Conservation (phyloP, 2,329 filamentous ascomycete genomes). For the Diaporthe australafricana region DNA sequence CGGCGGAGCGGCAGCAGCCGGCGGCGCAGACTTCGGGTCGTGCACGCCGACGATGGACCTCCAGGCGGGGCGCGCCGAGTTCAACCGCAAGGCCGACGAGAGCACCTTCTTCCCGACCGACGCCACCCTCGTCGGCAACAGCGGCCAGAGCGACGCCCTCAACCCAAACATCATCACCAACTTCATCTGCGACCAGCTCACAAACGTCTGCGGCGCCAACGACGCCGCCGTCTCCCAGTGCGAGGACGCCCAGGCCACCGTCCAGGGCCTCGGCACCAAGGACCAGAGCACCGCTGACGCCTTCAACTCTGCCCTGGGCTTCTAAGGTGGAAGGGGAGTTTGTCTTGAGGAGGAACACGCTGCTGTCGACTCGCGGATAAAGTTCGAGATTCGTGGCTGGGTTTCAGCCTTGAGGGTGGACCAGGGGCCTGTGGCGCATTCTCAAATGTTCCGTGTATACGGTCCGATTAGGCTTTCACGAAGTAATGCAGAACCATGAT, state of each 20-base stretch:
- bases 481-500: not conserved
- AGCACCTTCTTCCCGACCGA: constrained; percentile 36
- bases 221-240: constrained; percentile 62
- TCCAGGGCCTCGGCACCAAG: constrained; percentile 60
- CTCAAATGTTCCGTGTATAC: not conserved
- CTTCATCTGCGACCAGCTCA: constrained; percentile 70
- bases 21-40: constrained; percentile 30
- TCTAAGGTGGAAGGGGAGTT: constrained; percentile 43
- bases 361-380: not conserved
- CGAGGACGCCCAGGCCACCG: constrained; percentile 59
- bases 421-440: not conserved
- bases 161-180: constrained; percentile 75
- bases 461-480: constrained; percentile 7
- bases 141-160: constrained; percentile 61
- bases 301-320: constrained; percentile 57
- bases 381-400: not conserved
- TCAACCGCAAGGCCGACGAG: constrained; percentile 29
- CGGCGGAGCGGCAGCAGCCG: not conserved
- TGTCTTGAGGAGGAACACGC: too few relatives aligned
- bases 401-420: too few relatives aligned
- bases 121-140: constrained; percentile 32
- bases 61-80: constrained; percentile 28
- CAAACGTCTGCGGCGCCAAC: constrained; percentile 70
- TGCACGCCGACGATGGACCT: constrained; percentile 36
- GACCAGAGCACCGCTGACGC: constrained; percentile 61